Evolutionary conservation across 1,139 yeast species (phyloP), one percentile per base, ranked within the genome.

Genomic region (Waltiozyma sp.): DNA sequence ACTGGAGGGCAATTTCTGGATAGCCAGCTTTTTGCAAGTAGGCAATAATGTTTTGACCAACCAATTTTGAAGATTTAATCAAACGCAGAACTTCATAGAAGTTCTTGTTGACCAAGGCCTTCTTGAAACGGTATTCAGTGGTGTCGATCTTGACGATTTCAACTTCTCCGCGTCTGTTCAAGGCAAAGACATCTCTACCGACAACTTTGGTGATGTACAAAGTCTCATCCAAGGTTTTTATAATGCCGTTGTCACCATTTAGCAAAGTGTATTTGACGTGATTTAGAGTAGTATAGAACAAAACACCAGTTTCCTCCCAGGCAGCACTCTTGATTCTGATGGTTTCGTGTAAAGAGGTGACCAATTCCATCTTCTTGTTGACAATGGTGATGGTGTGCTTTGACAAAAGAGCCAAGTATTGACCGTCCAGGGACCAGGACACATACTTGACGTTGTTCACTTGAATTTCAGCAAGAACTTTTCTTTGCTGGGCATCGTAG

Each of bases 271-370:
- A 93, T 66, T 91, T 91, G 66, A 93, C 83, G 62, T 93, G 99
- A 66, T 91, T 91, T 61, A 93, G 73, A 19, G 99, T 93, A 23
- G 96, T 83, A 64, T 89, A 93, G 53, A 93, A 73, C 61, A 93
- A 73, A 36, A 93, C 95, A 40, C 93, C 93, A 40, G 86, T 72
- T 55, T 88, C 96, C 62, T 91, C 98, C 97, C 97, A 93, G 13
- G 95, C 88, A 40, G 96, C 97, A 67, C 95, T 82, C 70, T 93
- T 93, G 58, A 93, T 87, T 63, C 98, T 75, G 54, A 93, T 91
- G 5, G 98, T 91, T 67, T 93, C 99, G 61, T 89, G 97, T 76
- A 89, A 74, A 5, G 95, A 80, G 43, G 91, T 81, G 38, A 88
- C 72, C 49, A 80, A 68, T 59, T 87, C 88, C 56, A 91, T 73